These are phyloP conservation scores for Mariannaea sp. DNA, from an alignment of 2,329 filamentous ascomycete genomes.

Conservation along the genomic window DNA sequence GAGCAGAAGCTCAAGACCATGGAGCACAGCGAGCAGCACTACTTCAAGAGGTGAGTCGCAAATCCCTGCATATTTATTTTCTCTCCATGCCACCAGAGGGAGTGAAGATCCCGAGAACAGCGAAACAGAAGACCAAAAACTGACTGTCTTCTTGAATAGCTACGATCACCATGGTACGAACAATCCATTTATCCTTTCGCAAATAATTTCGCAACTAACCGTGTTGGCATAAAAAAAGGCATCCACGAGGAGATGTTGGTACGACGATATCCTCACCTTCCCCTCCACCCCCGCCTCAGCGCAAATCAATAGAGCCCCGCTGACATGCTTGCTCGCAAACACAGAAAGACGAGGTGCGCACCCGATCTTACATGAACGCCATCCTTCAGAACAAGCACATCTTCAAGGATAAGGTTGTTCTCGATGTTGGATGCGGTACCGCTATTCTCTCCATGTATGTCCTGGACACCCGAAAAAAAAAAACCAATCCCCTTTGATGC, in stretches of 20 bases:
- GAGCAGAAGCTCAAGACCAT: constrained; percentile 71
- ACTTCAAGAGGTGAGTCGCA: constrained; percentile 85
- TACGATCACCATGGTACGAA: constrained; percentile 93
- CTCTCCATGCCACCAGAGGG: neutral
- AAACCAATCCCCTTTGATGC: constrained; percentile 8
- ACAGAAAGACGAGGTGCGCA: constrained; percentile 98
- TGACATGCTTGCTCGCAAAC: constrained; percentile 27
- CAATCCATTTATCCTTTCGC: constrained; percentile 20
- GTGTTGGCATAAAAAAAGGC: constrained; percentile 57
- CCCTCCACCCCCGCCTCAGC: constrained; percentile 25
- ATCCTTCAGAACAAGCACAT: constrained; percentile 98
- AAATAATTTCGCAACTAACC: constrained; percentile 21
- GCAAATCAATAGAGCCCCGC: constrained; percentile 23
- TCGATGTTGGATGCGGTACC: constrained; percentile 97
- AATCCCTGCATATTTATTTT: constrained; percentile 16
- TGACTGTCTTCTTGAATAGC: constrained; percentile 57
- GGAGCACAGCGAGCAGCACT: constrained; percentile 96
- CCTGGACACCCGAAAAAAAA: constrained; percentile 65
- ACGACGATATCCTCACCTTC: constrained; percentile 49
- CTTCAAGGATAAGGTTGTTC: constrained; percentile 80
- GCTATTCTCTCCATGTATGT: constrained; percentile 97
- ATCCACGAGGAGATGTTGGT: constrained; percentile 99
- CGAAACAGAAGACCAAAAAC: constrained; percentile 26
- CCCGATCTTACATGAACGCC: constrained; percentile 93
- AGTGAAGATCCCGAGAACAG: too few relatives aligned